These are phyloP conservation scores for Garcia nutans DNA, from an alignment of 345 rosid genomes.

Conservation along the genomic window DNA sequence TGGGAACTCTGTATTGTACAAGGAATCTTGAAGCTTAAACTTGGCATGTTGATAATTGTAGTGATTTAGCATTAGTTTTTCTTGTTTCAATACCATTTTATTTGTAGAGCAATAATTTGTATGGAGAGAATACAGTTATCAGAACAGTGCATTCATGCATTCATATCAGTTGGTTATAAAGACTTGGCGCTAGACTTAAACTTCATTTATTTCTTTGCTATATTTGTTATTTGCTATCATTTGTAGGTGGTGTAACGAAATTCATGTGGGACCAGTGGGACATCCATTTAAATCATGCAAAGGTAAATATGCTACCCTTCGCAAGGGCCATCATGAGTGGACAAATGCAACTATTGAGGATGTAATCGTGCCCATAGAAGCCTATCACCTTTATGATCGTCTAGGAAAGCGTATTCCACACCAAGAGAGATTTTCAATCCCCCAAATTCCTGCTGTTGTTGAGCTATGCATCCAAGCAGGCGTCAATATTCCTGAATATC, in stretches of 20 bases:
- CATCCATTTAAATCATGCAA: conserved; percentile 94
- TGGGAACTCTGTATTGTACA: neutral
- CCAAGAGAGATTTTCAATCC: conserved; percentile 71
- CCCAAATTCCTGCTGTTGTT: conserved; percentile 71
- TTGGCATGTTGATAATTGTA: conserved; percentile 1
- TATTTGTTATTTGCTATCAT: conserved; percentile 1
- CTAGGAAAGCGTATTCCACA: conserved; percentile 78
- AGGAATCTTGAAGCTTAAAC: neutral
- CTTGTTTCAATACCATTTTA: neutral
- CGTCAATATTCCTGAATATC: conserved; percentile 64
- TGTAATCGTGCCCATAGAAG: conserved; percentile 57
- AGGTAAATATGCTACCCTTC: conserved; percentile 57
- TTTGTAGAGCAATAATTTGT: neutral
- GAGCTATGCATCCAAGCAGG: conserved; percentile 98
- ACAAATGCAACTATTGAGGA: conserved; percentile 70
- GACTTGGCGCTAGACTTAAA: conserved; percentile 1
- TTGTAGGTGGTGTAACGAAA: conserved; percentile 81
- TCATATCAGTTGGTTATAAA: neutral
- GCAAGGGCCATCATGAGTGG: conserved; percentile 87
- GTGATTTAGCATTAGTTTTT: neutral
- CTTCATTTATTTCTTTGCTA: conserved; percentile 5
- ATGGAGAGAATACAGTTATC: neutral
- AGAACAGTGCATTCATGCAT: neutral
- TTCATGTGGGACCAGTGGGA: conserved; percentile 85
- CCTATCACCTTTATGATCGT: conserved; percentile 80